Percentiles rank a stretch among this genome's conserved stretches.
phyloP scores from a whole-genome alignment of 2,329 filamentous ascomycete species.

The Botryosphaeria dothidea region DNA sequence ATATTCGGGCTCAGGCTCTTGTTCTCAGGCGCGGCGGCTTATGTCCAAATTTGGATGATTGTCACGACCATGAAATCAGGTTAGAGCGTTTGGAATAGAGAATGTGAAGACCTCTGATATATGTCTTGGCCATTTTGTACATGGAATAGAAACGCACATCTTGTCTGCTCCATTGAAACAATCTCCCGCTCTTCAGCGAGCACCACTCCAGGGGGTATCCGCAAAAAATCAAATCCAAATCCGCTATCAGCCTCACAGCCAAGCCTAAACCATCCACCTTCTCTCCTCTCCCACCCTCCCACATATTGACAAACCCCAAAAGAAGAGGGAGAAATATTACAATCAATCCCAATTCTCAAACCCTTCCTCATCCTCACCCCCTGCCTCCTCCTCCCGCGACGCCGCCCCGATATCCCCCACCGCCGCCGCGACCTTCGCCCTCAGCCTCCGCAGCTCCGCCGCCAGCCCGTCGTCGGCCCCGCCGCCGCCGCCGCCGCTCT shows the following conservation, averaged over 20 bases:
- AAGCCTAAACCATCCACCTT: slow-evolving; percentile 18
- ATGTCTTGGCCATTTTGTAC: too few relatives aligned
- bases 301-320: too few relatives aligned
- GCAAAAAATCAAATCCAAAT: not conserved
- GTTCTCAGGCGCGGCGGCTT: not conserved
- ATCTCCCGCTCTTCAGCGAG: not conserved
- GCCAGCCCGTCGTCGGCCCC: slow-evolving; percentile 49
- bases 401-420: too few relatives aligned
- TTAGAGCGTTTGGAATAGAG: slow-evolving; percentile 3
- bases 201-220: not conserved
- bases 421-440: slow-evolving; percentile 47
- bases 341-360: slow-evolving; percentile 6
- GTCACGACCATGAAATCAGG: not conserved
- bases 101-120: not conserved
- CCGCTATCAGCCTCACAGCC: not conserved
- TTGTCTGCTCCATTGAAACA: too few relatives aligned
- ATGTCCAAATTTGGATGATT: not conserved
- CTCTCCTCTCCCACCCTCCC: slow-evolving; percentile 28
- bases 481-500: slow-evolving; percentile 40
- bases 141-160: too few relatives aligned
- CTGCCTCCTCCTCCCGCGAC: slow-evolving; percentile 19
- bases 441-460: slow-evolving; percentile 50
- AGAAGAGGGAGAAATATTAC: too few relatives aligned
- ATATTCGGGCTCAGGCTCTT: not conserved
- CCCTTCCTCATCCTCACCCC: slow-evolving; percentile 19